A percentile compares a stretch with the other conserved stretches of the same genome.
Evolutionary conservation across 768 basidiomycete genomes (phyloP).

Genomic region (Rhizopogon rudus): DNA sequence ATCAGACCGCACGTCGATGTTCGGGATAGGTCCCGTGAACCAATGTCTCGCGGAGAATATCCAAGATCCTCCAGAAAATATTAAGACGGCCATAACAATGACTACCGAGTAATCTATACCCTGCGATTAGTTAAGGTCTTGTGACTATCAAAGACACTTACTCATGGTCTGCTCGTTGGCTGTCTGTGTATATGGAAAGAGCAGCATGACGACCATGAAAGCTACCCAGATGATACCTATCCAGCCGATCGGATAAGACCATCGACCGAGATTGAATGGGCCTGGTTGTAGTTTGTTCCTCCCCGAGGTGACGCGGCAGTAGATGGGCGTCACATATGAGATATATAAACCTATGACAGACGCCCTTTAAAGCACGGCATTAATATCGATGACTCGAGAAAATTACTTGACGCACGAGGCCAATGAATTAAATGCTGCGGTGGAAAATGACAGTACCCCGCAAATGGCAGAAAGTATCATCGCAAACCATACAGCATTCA

Average conservation of each 20-base stretch:
- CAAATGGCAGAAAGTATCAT: constrained; percentile 24
- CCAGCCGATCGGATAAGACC: constrained; percentile 25
- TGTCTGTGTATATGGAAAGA: constrained; percentile 26
- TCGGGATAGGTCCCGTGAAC: constrained; percentile 31
- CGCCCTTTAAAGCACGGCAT: constrained; percentile 12
- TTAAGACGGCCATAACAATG: constrained; percentile 26
- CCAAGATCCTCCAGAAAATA: constrained; percentile 29
- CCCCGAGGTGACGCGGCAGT: constrained; percentile 31
- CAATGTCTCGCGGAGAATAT: constrained; percentile 28
- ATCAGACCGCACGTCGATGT: constrained; percentile 11
- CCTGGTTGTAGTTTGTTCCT: constrained; percentile 28
- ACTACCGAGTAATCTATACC: constrained; percentile 18
- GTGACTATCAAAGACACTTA: constrained; percentile 11
- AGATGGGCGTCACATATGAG: constrained; percentile 34
- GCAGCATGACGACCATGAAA: constrained; percentile 29
- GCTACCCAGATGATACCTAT: constrained; percentile 25
- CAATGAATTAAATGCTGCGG: constrained; percentile 26
- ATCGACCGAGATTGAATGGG: constrained; percentile 29
- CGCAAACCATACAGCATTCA: constrained; percentile 39
- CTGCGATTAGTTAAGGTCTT: neutral
- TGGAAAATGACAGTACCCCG: constrained; percentile 30
- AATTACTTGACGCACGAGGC: constrained; percentile 22
- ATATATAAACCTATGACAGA: constrained; percentile 31
- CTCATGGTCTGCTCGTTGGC: constrained; percentile 27
- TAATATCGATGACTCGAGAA: neutral